Conservation (phyloP, 805 yeast genomes). For the Ogataea chonburiensis region DNA sequence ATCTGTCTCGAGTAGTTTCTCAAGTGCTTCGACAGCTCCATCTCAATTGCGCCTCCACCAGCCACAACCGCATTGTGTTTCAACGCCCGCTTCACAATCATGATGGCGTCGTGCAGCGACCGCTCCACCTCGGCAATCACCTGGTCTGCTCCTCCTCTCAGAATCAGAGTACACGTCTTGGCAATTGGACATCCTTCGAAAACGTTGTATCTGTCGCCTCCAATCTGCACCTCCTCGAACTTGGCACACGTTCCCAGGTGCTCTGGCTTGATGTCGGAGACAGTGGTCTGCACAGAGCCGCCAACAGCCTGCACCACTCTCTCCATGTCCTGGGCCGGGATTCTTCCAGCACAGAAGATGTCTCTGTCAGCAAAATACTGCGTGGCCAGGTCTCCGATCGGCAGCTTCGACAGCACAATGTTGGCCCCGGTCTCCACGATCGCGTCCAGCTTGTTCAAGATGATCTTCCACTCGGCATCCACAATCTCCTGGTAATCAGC, state of each 20-base stretch:
- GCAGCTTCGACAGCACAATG: slow-evolving; percentile 88
- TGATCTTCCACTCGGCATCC: slow-evolving; percentile 99
- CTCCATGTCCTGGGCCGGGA: slow-evolving; percentile 82
- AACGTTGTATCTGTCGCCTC: slow-evolving; percentile 90
- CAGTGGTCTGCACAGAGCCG: slow-evolving; percentile 79
- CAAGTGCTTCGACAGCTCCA: slow-evolving; percentile 88
- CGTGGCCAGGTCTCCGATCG: slow-evolving; percentile 98
- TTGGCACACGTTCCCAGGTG: slow-evolving; percentile 81
- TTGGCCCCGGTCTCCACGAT: slow-evolving; percentile 85
- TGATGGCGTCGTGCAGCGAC: slow-evolving; percentile 95
- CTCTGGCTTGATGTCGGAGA: slow-evolving; percentile 62
- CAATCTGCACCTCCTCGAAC: slow-evolving; percentile 94
- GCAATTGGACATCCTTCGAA: slow-evolving; percentile 92
- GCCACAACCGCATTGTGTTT: slow-evolving; percentile 87
- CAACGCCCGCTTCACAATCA: slow-evolving; percentile 95
- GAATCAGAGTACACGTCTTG: slow-evolving; percentile 86
- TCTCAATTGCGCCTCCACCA: slow-evolving; percentile 99
- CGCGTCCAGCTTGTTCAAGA: slow-evolving; percentile 79
- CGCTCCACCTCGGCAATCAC: slow-evolving; percentile 98
- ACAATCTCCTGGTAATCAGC: slow-evolving; percentile 93
- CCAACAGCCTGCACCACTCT: slow-evolving; percentile 94
- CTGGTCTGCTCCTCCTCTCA: slow-evolving; percentile 98
- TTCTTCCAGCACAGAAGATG: slow-evolving; percentile 97
- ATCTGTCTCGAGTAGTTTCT: slow-evolving; percentile 84
- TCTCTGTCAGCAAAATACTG: slow-evolving; percentile 96